A percentile compares a stretch with the other conserved stretches of the same genome.
These are phyloP conservation scores for Phaffomyces thermotolerans DNA, from an alignment of 805 yeast species.

Conservation along the genomic window DNA sequence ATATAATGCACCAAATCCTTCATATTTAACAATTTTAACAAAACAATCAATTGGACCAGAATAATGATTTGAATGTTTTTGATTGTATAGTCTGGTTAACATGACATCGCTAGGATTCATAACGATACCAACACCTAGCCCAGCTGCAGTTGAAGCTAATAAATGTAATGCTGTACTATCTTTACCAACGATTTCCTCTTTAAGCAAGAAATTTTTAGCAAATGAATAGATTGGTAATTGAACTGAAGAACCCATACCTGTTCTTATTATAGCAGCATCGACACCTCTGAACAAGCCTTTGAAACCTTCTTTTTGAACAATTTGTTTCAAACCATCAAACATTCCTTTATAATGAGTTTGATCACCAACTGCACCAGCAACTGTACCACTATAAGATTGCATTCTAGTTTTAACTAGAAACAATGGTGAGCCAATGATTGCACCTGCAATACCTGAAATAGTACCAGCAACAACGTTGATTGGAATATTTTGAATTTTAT, in stretches of 20 bases:
- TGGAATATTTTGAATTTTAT: slow-evolving; percentile 38
- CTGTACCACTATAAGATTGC: slow-evolving; percentile 75
- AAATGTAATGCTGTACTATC: slow-evolving; percentile 63
- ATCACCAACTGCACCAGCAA: slow-evolving; percentile 62
- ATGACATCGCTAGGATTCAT: slow-evolving; percentile 99
- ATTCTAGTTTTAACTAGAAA: slow-evolving; percentile 90
- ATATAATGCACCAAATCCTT: slow-evolving; percentile 83
- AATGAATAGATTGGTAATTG: slow-evolving; percentile 87
- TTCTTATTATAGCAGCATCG: slow-evolving; percentile 89
- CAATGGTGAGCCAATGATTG: slow-evolving; percentile 83
- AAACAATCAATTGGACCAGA: slow-evolving; percentile 86
- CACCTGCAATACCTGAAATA: slow-evolving; percentile 82
- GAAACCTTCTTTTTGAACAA: slow-evolving; percentile 63
- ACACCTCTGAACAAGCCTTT: slow-evolving; percentile 83
- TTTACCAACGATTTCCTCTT: slow-evolving; percentile 26
- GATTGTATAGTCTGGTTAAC: slow-evolving; percentile 91
- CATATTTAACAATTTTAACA: slow-evolving; percentile 68
- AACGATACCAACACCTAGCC: slow-evolving; percentile 86
- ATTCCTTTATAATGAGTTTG: slow-evolving; percentile 81
- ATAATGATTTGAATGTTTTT: slow-evolving; percentile 72
- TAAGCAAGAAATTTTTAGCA: slow-evolving; percentile 54
- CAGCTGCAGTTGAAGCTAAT: slow-evolving; percentile 67
- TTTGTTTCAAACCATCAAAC: slow-evolving; percentile 57
- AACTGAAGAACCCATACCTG: slow-evolving; percentile 93
- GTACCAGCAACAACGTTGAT: slow-evolving; percentile 80